Evolutionary conservation across 768 basidiomycete genomes (phyloP).

Genomic region (Russula abietina): DNA sequence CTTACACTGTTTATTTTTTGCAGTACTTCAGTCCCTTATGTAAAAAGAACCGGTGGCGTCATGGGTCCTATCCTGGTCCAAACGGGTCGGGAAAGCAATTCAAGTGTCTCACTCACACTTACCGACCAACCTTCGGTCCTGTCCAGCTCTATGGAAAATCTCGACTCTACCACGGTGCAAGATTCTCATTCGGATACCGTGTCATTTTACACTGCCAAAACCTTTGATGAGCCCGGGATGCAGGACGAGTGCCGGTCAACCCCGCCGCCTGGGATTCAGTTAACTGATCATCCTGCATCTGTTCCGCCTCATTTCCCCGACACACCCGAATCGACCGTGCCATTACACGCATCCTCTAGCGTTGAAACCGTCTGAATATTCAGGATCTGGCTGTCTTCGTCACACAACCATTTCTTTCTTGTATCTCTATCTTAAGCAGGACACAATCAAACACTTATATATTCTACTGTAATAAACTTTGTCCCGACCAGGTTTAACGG

Average conservation of each 20-base stretch:
- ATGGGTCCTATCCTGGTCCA: not conserved
- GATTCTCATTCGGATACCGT: not conserved
- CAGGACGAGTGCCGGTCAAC: not conserved
- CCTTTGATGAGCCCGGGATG: not conserved
- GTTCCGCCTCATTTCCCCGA: constrained; percentile 27
- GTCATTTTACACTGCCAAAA: not conserved
- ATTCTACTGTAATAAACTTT: too few species aligned
- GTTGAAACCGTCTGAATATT: not conserved
- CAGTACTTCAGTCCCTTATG: constrained; percentile 1
- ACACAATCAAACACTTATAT: too few species aligned
- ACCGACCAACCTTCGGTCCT: not conserved
- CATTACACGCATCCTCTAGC: too few species aligned
- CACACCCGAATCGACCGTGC: not conserved
- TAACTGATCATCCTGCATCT: not conserved
- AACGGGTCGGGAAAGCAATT: not conserved
- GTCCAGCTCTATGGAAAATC: not conserved
- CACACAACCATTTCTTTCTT: not conserved
- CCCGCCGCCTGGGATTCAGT: not conserved
- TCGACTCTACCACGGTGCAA: constrained; percentile 1
- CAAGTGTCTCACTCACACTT: not conserved
- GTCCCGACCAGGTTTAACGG: too few species aligned
- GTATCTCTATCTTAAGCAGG: too few species aligned
- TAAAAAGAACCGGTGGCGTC: not conserved
- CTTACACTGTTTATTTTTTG: not conserved
- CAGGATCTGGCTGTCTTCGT: not conserved